Conservation (phyloP, 768 basidiomycete genomes). For the Melanogaster broomeanus region DNA sequence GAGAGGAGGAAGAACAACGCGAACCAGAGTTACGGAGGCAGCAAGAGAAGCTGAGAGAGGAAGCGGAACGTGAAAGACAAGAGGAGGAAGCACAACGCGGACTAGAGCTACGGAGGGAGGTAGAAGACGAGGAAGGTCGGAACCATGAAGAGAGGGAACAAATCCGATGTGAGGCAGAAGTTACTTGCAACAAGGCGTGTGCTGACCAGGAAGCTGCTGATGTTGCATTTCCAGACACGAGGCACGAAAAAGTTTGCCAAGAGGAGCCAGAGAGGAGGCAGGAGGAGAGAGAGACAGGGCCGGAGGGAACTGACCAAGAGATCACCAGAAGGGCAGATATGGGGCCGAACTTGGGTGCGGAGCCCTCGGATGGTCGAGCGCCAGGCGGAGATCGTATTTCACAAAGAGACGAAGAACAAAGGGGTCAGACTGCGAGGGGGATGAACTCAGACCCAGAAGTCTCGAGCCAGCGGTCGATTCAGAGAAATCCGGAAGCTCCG, state of each 20-base stretch:
- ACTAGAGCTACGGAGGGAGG: slow-evolving; percentile 15
- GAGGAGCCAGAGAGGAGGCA: slow-evolving; percentile 30
- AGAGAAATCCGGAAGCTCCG: too few species aligned
- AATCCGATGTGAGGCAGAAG: slow-evolving; percentile 37
- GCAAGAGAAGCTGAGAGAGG: slow-evolving; percentile 23
- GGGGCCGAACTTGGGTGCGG: slow-evolving; percentile 29
- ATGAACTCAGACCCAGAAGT: too few species aligned
- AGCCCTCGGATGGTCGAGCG: slow-evolving; percentile 23
- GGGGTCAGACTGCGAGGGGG: too few species aligned
- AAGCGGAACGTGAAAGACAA: slow-evolving; percentile 8
- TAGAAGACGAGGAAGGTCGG: slow-evolving; percentile 30
- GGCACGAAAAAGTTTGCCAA: slow-evolving; percentile 34
- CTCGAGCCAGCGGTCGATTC: too few species aligned
- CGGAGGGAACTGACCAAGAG: slow-evolving; percentile 39
- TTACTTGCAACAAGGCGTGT: slow-evolving; percentile 34
- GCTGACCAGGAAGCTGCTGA: slow-evolving; percentile 43
- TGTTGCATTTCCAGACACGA: slow-evolving; percentile 36
- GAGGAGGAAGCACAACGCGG: slow-evolving; percentile 26
- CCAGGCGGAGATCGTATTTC: too few species aligned
- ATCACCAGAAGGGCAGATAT: slow-evolving; percentile 52
- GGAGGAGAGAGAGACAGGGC: slow-evolving; percentile 21
- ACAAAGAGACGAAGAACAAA: too few species aligned
- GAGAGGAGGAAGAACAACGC: too few species aligned
- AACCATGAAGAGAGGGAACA: slow-evolving; percentile 44
- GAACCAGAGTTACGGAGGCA: slow-evolving; percentile 31